Percentiles rank a stretch among this genome's conserved stretches.
phyloP scores from a whole-genome alignment of 2,329 filamentous ascomycete genomes.

The Fusarium sp. region DNA sequence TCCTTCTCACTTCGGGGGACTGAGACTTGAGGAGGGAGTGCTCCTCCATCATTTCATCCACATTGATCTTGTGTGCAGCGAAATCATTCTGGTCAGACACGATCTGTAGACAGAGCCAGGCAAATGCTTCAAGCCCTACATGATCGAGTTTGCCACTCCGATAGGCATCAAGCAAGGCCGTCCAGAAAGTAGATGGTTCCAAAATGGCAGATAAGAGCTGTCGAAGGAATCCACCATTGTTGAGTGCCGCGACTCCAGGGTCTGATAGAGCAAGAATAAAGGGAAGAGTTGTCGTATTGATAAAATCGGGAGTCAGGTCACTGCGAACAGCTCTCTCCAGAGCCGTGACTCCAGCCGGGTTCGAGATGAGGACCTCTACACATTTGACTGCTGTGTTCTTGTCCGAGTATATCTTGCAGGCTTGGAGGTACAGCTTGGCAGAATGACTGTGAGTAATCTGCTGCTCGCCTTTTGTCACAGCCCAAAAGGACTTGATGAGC shows the following conservation, averaged over 20 bases:
- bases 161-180: slow-evolving; percentile 52
- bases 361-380: slow-evolving; percentile 44
- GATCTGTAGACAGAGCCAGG: slow-evolving; percentile 61
- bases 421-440: slow-evolving; percentile 45
- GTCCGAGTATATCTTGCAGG: slow-evolving; percentile 19
- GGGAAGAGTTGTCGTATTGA: slow-evolving; percentile 33
- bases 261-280: slow-evolving; percentile 26
- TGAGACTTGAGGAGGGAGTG: slow-evolving; percentile 40
- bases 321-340: slow-evolving; percentile 42
- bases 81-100: slow-evolving; percentile 37
- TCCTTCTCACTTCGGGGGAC: slow-evolving; percentile 36
- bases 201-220: slow-evolving; percentile 56
- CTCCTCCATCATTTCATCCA: slow-evolving; percentile 41
- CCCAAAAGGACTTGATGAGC: slow-evolving; percentile 32
- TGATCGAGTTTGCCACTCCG: slow-evolving; percentile 45
- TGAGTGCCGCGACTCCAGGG: slow-evolving; percentile 28
- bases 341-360: slow-evolving; percentile 31
- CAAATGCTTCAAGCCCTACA: slow-evolving; percentile 50
- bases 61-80: slow-evolving; percentile 13
- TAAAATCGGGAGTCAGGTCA: slow-evolving; percentile 42
- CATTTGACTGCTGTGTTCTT: slow-evolving; percentile 34
- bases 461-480: slow-evolving; percentile 29
- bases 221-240: slow-evolving; percentile 33
- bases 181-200: slow-evolving; percentile 65
- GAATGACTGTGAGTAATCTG: slow-evolving; percentile 23